These are phyloP conservation scores for Phytophthora sp. DNA, from an alignment of 352 stramenopile species.

Conservation along the genomic window DNA sequence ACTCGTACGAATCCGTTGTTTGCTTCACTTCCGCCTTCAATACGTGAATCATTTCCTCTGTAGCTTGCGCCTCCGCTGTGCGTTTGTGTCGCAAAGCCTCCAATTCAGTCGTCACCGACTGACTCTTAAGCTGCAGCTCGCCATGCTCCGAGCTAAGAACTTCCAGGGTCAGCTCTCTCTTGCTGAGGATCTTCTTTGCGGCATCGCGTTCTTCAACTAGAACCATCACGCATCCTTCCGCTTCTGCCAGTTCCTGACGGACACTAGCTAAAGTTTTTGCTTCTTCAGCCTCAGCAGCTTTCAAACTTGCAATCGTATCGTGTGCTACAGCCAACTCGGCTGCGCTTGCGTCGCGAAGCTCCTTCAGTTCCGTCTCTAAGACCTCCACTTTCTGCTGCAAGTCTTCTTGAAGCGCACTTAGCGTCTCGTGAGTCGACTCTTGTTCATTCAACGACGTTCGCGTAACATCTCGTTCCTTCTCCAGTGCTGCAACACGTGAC, in stretches of 20 bases:
- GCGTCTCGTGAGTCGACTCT: slow-evolving; percentile 36
- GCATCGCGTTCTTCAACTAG: slow-evolving; percentile 44
- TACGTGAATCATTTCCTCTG: slow-evolving; percentile 19
- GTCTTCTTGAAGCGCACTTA: slow-evolving; percentile 39
- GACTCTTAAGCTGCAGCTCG: slow-evolving; percentile 45
- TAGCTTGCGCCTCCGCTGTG: slow-evolving; percentile 26
- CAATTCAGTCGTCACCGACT: slow-evolving; percentile 39
- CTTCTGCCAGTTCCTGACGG: slow-evolving; percentile 38
- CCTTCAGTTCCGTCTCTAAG: slow-evolving; percentile 33
- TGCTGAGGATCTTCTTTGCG: slow-evolving; percentile 42
- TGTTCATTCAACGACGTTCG: slow-evolving; percentile 40
- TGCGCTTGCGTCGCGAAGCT: slow-evolving; percentile 25
- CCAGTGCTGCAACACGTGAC: slow-evolving; percentile 27
- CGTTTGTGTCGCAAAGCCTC: slow-evolving; percentile 31
- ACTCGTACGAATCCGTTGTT: slow-evolving; percentile 26
- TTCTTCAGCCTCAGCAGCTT: slow-evolving; percentile 18
- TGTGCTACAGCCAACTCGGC: slow-evolving; percentile 31
- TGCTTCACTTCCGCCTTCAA: slow-evolving; percentile 28
- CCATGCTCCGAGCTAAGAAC: slow-evolving; percentile 45
- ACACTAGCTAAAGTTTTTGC: slow-evolving; percentile 27
- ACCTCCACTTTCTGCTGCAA: slow-evolving; percentile 34
- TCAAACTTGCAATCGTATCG: slow-evolving; percentile 27
- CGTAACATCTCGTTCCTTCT: slow-evolving; percentile 39
- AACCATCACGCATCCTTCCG: slow-evolving; percentile 43
- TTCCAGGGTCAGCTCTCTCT: slow-evolving; percentile 40